A percentile compares a stretch with the other conserved stretches of the same genome.
Conservation (phyloP, 2,329 filamentous ascomycete genomes). For the Corinectria fuckeliana region DNA sequence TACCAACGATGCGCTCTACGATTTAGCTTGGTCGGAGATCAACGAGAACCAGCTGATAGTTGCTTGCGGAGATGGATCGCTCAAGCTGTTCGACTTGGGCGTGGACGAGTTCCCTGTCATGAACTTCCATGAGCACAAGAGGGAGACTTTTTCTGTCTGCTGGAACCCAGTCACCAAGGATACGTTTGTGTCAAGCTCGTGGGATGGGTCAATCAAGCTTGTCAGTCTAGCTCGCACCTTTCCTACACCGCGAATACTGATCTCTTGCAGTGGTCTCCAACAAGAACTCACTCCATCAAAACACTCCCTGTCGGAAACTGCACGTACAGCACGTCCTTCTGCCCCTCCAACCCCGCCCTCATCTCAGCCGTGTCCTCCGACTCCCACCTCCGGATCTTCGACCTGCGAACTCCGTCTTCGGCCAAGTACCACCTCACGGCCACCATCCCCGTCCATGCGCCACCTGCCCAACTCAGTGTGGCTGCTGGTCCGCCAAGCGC, state of each 20-base stretch:
- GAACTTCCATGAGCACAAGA: constrained; percentile 90
- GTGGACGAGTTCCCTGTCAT: constrained; percentile 86
- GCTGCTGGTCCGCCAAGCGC: constrained; percentile 48
- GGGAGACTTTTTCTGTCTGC: constrained; percentile 89
- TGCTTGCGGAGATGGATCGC: constrained; percentile 89
- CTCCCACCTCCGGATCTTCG: constrained; percentile 87
- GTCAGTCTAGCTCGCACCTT: constrained; percentile 47
- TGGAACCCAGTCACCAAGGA: constrained; percentile 95
- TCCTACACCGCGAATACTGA: background rate
- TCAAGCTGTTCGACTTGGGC: constrained; percentile 91
- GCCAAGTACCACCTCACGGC: constrained; percentile 87
- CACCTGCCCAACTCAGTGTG: constrained; percentile 55
- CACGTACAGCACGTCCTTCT: constrained; percentile 92
- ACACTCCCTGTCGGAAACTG: constrained; percentile 92
- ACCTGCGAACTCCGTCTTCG: constrained; percentile 84
- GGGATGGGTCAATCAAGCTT: constrained; percentile 96
- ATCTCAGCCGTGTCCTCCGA: constrained; percentile 90
- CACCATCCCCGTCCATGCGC: constrained; percentile 82
- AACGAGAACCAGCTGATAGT: constrained; percentile 94
- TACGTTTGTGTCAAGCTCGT: constrained; percentile 88
- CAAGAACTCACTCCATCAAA: constrained; percentile 73
- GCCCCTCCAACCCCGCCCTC: constrained; percentile 83
- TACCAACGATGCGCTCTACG: constrained; percentile 96
- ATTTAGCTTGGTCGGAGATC: constrained; percentile 92
- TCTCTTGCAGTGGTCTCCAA: constrained; percentile 76